Evolutionary conservation across 2,329 filamentous ascomycete genomes (phyloP).

Genomic region (Fusarium sp.): DNA sequence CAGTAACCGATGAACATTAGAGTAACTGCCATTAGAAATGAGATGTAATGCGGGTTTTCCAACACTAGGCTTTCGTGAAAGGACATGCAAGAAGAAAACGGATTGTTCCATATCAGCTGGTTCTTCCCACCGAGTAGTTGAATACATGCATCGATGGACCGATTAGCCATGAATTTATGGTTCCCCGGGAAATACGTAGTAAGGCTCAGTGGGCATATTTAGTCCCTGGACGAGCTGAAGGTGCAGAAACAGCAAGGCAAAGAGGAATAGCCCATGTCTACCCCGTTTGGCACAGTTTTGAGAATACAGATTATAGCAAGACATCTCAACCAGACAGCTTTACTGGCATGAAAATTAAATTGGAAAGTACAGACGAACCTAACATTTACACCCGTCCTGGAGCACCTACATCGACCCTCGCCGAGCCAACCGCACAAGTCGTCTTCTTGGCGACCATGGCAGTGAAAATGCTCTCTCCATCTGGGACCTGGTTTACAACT

Average conservation of each 20-base stretch:
- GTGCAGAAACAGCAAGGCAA: too few relatives aligned
- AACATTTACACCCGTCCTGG: neutral
- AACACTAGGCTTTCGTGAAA: neutral
- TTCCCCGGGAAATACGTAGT: too few relatives aligned
- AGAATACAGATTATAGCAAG: too few relatives aligned
- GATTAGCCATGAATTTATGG: neutral
- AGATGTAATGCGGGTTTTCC: neutral
- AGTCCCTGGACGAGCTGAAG: too few relatives aligned
- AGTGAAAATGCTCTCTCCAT: neutral
- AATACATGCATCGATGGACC: neutral
- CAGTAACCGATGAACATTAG: neutral
- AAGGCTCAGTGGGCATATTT: too few relatives aligned
- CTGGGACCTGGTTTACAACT: neutral
- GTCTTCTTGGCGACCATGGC: neutral
- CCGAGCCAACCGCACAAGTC: neutral
- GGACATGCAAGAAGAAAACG: neutral
- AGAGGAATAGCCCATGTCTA: too few relatives aligned
- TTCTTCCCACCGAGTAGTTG: neutral
- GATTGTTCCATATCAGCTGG: neutral
- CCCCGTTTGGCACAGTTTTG: too few relatives aligned
- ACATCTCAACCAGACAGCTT: too few relatives aligned
- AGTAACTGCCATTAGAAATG: neutral
- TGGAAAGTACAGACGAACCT: too few relatives aligned
- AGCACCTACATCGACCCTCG: neutral
- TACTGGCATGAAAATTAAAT: too few relatives aligned